These are phyloP conservation scores for Phytophthora pistaciae DNA, from an alignment of 352 stramenopile genomes.

Conservation along the genomic window DNA sequence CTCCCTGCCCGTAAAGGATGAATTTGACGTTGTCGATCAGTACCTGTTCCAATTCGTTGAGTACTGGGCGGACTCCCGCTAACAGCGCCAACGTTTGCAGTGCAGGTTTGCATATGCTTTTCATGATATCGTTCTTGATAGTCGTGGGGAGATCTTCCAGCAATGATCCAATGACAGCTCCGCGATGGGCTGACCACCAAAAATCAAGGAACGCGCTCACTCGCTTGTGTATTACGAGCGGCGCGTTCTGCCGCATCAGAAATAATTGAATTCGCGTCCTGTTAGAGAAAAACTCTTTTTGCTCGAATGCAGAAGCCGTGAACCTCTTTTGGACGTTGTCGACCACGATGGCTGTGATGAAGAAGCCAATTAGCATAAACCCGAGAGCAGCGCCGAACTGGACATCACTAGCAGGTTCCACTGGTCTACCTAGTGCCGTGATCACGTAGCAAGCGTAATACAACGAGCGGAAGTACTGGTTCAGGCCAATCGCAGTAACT, in stretches of 20 bases:
- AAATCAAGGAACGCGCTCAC: slow-evolving; percentile 79
- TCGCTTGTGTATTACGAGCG: slow-evolving; percentile 63
- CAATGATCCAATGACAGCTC: slow-evolving; percentile 65
- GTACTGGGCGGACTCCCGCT: slow-evolving; percentile 50
- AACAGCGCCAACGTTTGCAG: slow-evolving; percentile 65
- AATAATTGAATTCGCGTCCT: slow-evolving; percentile 75
- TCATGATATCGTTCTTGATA: slow-evolving; percentile 71
- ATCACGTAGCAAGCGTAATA: slow-evolving; percentile 76
- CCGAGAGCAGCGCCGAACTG: slow-evolving; percentile 62
- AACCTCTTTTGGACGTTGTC: slow-evolving; percentile 85
- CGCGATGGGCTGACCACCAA: slow-evolving; percentile 79
- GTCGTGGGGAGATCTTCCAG: slow-evolving; percentile 63
- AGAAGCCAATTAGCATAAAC: slow-evolving; percentile 81
- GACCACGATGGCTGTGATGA: slow-evolving; percentile 77
- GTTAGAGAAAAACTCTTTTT: slow-evolving; percentile 77
- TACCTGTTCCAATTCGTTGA: slow-evolving; percentile 57
- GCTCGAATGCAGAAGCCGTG: slow-evolving; percentile 74
- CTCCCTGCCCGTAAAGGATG: slow-evolving; percentile 73
- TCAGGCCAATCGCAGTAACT: slow-evolving; percentile 38
- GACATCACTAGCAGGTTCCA: slow-evolving; percentile 59
- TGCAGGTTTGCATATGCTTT: slow-evolving; percentile 66
- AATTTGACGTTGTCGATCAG: slow-evolving; percentile 76
- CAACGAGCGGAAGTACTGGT: slow-evolving; percentile 70
- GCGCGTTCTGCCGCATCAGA: slow-evolving; percentile 67
- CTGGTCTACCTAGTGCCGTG: slow-evolving; percentile 48